Base-by-base conservation (phyloP, 2,329 filamentous ascomycete genomes). In the Metarhizium anisopliae region DNA sequence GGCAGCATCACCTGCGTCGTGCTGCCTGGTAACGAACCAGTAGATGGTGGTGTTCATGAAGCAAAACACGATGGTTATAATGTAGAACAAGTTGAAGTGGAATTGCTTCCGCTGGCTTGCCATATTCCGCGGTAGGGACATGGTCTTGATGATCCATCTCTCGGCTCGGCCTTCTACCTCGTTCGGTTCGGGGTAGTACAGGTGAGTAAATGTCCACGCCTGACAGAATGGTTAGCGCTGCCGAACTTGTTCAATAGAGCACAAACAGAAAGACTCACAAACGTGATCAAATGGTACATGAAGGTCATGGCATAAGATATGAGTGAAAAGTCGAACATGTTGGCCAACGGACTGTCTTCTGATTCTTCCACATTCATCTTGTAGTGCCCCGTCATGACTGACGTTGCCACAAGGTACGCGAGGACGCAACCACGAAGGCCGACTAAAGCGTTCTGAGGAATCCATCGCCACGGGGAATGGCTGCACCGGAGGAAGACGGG, bases 161-260 rank as follows among this genome's bases (percentile, higher is more conserved):
- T 72, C 73, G 61, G 68, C 66, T 8, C 64, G 63, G 38, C 64
- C 71, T 58, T 67, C 70, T 38, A 67, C 62, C 0, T 72, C 65
- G 18, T 75, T 70, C 8, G 68, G 61, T 10, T 73, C 68, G 1
- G 77, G 77, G 53, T 73, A 74, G 62, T 78, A 74, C 32, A 79
- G 67, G 60, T 81, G 78, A 51, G 77, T 77, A 52, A 75, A 76
- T 0, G 77, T 79, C 78, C 78, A 81, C 32, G 67, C 67, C 77
- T 80, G 55, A 6, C 51, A 35, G 4, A 42, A 7, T 11, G 40
- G 4, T 50, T 29, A 45, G 16, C n/a, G 42, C 42, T 18, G 14
- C n/a, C 16, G n/a, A 45, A 16, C 6, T 13, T 11, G 4, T 45
- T 8, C 16, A 10, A 20, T 6, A 7, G 8, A 45, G 2, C 4